Evolutionary conservation across 495 filamentous ascomycete genomes (phyloP).

Genomic region (Tuber borchii): DNA sequence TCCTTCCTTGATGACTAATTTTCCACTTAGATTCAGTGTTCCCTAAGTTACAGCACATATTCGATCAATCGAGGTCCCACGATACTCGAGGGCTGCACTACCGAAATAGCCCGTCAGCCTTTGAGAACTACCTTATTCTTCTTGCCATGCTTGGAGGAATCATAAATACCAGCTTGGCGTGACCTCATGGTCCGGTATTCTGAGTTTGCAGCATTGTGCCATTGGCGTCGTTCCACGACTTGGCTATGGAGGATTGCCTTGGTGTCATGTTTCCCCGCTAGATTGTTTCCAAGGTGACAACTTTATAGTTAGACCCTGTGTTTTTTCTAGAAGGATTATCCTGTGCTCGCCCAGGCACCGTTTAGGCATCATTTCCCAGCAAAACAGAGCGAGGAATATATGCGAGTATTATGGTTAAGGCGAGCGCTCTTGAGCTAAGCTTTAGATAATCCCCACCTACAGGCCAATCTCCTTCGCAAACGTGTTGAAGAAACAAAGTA

Average conservation of each 20-base stretch:
- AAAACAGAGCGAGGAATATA: neutral
- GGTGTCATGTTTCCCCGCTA: neutral
- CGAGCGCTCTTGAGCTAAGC: neutral
- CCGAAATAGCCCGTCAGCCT: neutral
- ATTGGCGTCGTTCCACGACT: neutral
- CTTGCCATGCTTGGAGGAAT: neutral
- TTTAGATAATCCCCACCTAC: neutral
- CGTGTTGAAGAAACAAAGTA: neutral
- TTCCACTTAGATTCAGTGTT: neutral
- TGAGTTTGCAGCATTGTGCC: neutral
- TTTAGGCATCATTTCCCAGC: neutral
- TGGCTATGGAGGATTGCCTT: neutral
- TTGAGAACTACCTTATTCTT: neutral
- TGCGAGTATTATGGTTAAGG: neutral
- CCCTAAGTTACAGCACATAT: neutral
- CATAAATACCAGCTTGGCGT: neutral
- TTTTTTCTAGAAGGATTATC: neutral
- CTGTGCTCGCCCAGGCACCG: neutral
- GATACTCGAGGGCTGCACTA: neutral
- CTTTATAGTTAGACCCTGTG: neutral
- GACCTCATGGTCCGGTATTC: neutral
- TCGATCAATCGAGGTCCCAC: neutral
- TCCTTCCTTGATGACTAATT: neutral
- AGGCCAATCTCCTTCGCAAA: neutral
- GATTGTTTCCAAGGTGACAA: neutral